Evolutionary conservation across 139 green algal species (phyloP).

Genomic region (Zygnema circumcarinatum): DNA sequence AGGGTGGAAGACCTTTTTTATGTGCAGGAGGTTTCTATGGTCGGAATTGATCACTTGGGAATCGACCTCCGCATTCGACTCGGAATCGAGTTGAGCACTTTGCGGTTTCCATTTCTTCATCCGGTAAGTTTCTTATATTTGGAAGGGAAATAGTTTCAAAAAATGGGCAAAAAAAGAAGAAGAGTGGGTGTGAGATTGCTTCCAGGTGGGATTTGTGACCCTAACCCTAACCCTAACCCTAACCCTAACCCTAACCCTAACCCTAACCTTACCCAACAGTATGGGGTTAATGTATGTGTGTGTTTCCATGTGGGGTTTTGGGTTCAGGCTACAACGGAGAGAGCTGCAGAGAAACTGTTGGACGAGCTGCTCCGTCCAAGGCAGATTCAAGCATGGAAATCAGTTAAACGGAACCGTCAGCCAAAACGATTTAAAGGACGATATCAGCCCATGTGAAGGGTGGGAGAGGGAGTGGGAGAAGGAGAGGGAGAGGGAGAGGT

Average conservation of each 20-base stretch:
- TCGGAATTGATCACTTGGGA: conserved; percentile 51
- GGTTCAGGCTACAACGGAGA: conserved; percentile 21
- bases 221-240: background rate
- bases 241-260: background rate
- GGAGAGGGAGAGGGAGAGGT: no score
- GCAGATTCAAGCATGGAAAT: background rate
- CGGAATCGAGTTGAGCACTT: conserved; percentile 44
- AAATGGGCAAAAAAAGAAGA: background rate
- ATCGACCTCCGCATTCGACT: conserved; percentile 43
- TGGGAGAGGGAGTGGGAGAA: no score
- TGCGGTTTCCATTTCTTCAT: conserved; percentile 47
- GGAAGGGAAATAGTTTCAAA: no score
- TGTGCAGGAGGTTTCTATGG: conserved; percentile 50
- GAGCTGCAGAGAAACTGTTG: conserved; percentile 15
- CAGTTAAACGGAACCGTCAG: background rate
- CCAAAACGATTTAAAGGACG: conserved; percentile 11
- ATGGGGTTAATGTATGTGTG: no score
- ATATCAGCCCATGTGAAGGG: background rate
- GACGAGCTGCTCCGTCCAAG: conserved; percentile 29
- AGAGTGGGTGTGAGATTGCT: no score
- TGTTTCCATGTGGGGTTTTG: background rate
- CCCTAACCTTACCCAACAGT: background rate
- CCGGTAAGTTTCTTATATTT: conserved; percentile 36
- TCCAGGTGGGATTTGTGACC: no score
- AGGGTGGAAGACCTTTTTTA: no score